Evolutionary conservation across 768 basidiomycete species (phyloP), one percentile per base, ranked within the genome.

Genomic region (Trametes maxima): DNA sequence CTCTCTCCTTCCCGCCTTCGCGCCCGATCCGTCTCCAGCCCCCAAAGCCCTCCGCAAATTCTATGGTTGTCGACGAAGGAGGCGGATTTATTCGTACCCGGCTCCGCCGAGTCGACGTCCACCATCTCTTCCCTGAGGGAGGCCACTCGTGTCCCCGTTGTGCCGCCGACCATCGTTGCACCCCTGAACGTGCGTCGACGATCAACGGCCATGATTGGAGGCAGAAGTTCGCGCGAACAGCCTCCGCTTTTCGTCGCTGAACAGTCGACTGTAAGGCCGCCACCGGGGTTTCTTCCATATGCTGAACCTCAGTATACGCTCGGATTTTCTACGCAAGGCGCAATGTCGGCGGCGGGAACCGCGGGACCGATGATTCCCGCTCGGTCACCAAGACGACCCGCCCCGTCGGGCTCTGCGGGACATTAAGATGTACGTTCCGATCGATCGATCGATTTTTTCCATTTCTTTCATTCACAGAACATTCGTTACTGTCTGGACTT

Each of bases 361-460:
- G 37, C 62, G 51, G 33, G 37, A 37, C 42, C 54, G 40, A 35
- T 46, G 14, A 16, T 64, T 19, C 62, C 62, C 16, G 58, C 48
- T 7, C 52, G 62, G 48, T 64, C 62, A 21, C 54, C 62, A 17
- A 50, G 45, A 42, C 47, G 62, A 46, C 57, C 57, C 21, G 37
- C 54, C 35, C 53, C 48, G 17, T 55, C 57, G 16, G 57, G 22
- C 56, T 53, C 12, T 43, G 37, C 25, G 21, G 21, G 43, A 10
- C 17, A 25, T 25, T 21, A 21, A 48, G 56, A 57, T 37, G 50
- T 47, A n/a, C 57, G 12, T n/a, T 24, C 35, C 28, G 28, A 33
- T 58, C 48, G 57, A 58, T 58, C 57, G 57, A 58, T 58, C 57
- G 57, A 50, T 58, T 28, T 40, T 11, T 43, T 50, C 42, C 11